These are phyloP conservation scores for Thraustotheca clavata DNA, from an alignment of 352 stramenopile genomes.

Conservation along the genomic window DNA sequence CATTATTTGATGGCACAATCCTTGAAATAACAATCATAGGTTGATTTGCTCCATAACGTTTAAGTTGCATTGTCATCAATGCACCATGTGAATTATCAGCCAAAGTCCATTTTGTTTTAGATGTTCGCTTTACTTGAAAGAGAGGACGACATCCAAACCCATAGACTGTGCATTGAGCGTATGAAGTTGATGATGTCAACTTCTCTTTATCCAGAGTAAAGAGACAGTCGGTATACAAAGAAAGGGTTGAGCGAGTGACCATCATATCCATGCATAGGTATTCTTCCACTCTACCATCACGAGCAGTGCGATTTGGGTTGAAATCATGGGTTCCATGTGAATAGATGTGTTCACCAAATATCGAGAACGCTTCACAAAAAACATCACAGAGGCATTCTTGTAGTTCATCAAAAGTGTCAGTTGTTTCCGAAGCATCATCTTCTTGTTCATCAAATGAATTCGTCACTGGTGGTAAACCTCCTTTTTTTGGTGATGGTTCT, in stretches of 20 bases:
- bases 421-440: not conserved
- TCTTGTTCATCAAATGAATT: not conserved
- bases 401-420: constrained; percentile 1
- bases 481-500: not conserved
- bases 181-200: constrained; percentile 47
- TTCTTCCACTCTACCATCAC: constrained; percentile 11
- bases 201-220: constrained; percentile 75
- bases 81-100: constrained; percentile 46
- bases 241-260: constrained; percentile 52
- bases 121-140: constrained; percentile 67
- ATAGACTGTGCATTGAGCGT: constrained; percentile 66
- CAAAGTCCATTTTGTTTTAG: constrained; percentile 64
- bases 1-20: constrained; percentile 33
- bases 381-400: constrained; percentile 7
- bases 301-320: no score
- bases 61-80: constrained; percentile 54
- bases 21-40: constrained; percentile 73
- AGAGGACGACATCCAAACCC: constrained; percentile 66
- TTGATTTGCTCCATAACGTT: constrained; percentile 56
- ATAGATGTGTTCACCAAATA: not conserved
- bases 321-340: not conserved
- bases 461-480: not conserved
- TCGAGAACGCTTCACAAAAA: not conserved
- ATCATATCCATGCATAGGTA: constrained; percentile 32
- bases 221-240: constrained; percentile 65